A percentile compares a stretch with the other conserved stretches of the same genome.
These are phyloP conservation scores for Sungouiella thailandica DNA, from an alignment of 805 yeast genomes.

Conservation along the genomic window DNA sequence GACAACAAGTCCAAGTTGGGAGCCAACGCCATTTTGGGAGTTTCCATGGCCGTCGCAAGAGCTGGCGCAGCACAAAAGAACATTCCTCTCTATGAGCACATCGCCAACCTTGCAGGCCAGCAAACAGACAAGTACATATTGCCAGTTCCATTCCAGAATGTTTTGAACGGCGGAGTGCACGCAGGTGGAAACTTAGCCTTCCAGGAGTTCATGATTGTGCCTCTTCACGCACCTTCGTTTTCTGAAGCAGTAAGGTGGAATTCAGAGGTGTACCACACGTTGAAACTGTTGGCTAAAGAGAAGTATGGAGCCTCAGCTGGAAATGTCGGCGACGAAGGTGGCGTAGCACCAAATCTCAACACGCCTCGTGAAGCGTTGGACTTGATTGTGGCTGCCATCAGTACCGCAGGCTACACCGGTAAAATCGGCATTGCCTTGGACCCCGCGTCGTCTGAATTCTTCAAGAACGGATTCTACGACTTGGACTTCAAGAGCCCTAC, in stretches of 20 bases:
- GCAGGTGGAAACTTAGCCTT: conserved; percentile 23
- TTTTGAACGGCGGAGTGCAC: conserved; percentile 20
- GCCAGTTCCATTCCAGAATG: conserved; percentile 22
- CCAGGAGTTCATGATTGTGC: conserved; percentile 24
- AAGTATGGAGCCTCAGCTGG: conserved; percentile 19
- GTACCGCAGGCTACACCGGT: conserved; percentile 16
- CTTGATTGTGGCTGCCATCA: conserved; percentile 16
- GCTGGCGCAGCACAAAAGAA: conserved; percentile 18
- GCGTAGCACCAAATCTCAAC: conserved; percentile 6
- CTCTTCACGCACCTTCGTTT: conserved; percentile 13
- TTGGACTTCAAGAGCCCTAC: conserved; percentile 18
- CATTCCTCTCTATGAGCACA: conserved; percentile 17
- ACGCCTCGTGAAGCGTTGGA: conserved; percentile 3
- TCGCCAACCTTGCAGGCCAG: conserved; percentile 14
- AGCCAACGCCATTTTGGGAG: conserved; percentile 21
- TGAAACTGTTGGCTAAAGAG: conserved; percentile 16
- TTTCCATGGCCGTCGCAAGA: conserved; percentile 18
- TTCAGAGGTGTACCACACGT: conserved; percentile 18
- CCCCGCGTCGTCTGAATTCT: conserved; percentile 20
- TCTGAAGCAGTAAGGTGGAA: conserved; percentile 17
- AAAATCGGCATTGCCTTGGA: conserved; percentile 18
- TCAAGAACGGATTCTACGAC: conserved; percentile 17
- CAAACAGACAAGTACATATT: conserved; percentile 9
- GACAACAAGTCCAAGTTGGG: conserved; percentile 18
- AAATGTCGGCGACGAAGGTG: conserved; percentile 24